Conservation (phyloP, 768 basidiomycete genomes). For the Tricholoma matsutake region DNA sequence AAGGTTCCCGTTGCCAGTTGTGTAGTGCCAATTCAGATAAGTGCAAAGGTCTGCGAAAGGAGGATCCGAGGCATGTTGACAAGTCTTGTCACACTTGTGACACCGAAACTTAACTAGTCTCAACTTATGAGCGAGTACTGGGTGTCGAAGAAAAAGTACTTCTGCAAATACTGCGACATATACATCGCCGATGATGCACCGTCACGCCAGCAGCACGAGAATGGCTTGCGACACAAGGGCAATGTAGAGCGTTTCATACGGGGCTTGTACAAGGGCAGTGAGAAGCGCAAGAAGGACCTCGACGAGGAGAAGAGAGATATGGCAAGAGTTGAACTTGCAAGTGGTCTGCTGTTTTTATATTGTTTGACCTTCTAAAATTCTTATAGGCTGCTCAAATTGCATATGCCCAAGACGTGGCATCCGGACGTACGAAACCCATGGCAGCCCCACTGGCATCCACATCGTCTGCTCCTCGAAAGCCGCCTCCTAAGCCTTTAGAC, state of each 20-base stretch:
- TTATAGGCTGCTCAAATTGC: conserved; percentile 74
- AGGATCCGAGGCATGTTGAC: too few relatives aligned
- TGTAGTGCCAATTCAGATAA: too few relatives aligned
- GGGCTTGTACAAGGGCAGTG: conserved; percentile 89
- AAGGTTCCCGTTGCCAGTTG: too few relatives aligned
- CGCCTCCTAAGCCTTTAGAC: conserved; percentile 51
- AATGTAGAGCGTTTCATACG: conserved; percentile 91
- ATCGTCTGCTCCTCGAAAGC: conserved; percentile 37
- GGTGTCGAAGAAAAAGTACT: conserved; percentile 91
- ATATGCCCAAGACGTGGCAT: conserved; percentile 73
- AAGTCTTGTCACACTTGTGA: not conserved
- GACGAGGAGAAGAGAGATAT: conserved; percentile 90
- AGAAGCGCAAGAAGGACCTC: conserved; percentile 78
- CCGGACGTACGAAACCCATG: conserved; percentile 51
- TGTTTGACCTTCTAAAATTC: conserved; percentile 1
- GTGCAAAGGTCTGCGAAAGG: too few relatives aligned
- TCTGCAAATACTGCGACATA: conserved; percentile 96
- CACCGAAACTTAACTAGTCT: not conserved
- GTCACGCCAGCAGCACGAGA: conserved; percentile 89
- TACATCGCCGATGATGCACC: conserved; percentile 96
- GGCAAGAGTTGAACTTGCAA: conserved; percentile 63
- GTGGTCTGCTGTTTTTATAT: not conserved
- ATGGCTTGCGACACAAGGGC: conserved; percentile 90
- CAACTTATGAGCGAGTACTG: conserved; percentile 81
- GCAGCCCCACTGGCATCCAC: conserved; percentile 31